phyloP scores from a whole-genome alignment of 129 eudicot species.

The Centaurea solstitialis region DNA sequence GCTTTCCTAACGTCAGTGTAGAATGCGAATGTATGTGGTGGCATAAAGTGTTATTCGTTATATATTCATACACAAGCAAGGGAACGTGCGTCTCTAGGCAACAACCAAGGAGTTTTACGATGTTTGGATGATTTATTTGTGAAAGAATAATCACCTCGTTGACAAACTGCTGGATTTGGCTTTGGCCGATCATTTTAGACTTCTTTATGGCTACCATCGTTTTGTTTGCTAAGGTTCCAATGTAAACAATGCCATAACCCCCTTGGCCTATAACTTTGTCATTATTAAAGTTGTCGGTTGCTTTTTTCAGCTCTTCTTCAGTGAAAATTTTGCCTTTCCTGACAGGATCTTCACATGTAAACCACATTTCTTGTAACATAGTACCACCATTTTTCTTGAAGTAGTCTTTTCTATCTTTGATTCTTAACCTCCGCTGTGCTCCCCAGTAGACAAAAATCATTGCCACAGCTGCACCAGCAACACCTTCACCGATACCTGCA shows the following conservation, averaged over 20 bases:
- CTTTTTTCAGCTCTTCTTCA: slow-evolving; percentile 11
- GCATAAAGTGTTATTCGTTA: slow-evolving; percentile 16
- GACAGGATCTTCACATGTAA: background rate
- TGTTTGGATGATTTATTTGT: background rate
- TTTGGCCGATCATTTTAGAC: slow-evolving; percentile 15
- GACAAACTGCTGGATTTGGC: slow-evolving; percentile 18
- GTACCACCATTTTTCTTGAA: slow-evolving; percentile 19
- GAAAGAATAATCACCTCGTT: slow-evolving; percentile 18
- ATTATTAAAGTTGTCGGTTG: slow-evolving; percentile 12
- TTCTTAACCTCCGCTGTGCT: background rate
- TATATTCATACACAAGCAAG: slow-evolving; percentile 15
- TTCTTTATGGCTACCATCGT: slow-evolving; percentile 13
- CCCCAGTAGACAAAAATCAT: slow-evolving; percentile 9
- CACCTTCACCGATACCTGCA: slow-evolving; percentile 11
- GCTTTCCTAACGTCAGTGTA: background rate
- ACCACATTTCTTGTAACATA: slow-evolving; percentile 12
- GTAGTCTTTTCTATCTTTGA: slow-evolving; percentile 12
- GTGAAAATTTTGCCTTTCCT: slow-evolving; percentile 7
- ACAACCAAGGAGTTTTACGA: slow-evolving; percentile 20
- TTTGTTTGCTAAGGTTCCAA: background rate
- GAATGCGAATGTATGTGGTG: slow-evolving; percentile 5
- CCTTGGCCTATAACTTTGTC: slow-evolving; percentile 16
- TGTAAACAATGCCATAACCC: slow-evolving; percentile 17
- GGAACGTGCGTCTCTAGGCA: slow-evolving; percentile 26
- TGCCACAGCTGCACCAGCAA: slow-evolving; percentile 5